Percentiles rank a stretch among this genome's conserved stretches.
These are phyloP conservation scores for Lentinula edodes DNA, from an alignment of 768 basidiomycete species.

Conservation along the genomic window DNA sequence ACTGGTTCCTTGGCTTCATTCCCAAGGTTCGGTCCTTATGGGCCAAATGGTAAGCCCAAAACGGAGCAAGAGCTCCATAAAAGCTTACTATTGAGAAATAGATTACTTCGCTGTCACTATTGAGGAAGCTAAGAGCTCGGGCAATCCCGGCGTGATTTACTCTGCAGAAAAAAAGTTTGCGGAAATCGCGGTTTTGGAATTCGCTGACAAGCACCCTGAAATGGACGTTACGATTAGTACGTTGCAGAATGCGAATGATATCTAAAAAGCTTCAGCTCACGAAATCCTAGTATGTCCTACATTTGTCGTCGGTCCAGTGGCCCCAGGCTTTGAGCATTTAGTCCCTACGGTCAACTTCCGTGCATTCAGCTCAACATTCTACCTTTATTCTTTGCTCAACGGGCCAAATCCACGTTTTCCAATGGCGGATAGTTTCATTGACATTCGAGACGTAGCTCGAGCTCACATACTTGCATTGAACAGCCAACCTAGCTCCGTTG, in stretches of 20 bases:
- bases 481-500: slow-evolving; percentile 4
- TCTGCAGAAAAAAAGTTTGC: slow-evolving; percentile 2
- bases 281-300: slow-evolving; percentile 16
- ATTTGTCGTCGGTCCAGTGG: slow-evolving; percentile 21
- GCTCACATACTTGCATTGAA: slow-evolving; percentile 13
- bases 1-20: slow-evolving; percentile 7
- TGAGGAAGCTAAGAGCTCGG: background rate
- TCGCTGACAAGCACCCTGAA: background rate
- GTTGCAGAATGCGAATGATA: slow-evolving; percentile 7
- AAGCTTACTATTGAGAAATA: background rate
- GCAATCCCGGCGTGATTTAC: background rate
- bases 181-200: background rate
- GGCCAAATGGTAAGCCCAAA: background rate
- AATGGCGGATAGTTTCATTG: slow-evolving; percentile 8
- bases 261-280: slow-evolving; percentile 12
- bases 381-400: slow-evolving; percentile 11
- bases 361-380: slow-evolving; percentile 10
- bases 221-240: slow-evolving; percentile 2
- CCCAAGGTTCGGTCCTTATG: background rate
- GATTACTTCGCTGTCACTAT: background rate
- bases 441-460: slow-evolving; percentile 15
- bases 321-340: slow-evolving; percentile 14
- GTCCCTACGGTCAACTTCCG: slow-evolving; percentile 11
- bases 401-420: slow-evolving; percentile 9
- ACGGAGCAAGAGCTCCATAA: too few relatives aligned